phyloP scores from a whole-genome alignment of 73 alveolate species.

The Stentor coeruleus region DNA sequence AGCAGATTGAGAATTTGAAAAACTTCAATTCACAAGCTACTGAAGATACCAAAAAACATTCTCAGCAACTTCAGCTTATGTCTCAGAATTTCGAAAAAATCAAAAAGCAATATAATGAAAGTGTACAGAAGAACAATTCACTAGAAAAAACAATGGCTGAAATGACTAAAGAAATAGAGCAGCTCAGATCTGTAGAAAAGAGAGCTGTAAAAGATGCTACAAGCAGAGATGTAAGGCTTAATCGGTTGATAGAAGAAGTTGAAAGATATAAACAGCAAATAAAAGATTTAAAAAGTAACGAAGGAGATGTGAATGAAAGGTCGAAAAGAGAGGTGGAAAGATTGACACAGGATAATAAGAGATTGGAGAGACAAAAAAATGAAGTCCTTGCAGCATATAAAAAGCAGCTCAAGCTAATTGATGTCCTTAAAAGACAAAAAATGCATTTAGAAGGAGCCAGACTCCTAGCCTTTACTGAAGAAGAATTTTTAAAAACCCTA shows the following conservation, averaged over 20 bases:
- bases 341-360: conserved; percentile 79
- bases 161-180: conserved; percentile 57
- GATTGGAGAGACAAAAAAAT: conserved; percentile 83
- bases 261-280: conserved; percentile 71
- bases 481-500: conserved; percentile 65
- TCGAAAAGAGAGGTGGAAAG: conserved; percentile 78
- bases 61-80: conserved; percentile 49
- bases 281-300: conserved; percentile 70
- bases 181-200: conserved; percentile 67
- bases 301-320: conserved; percentile 57
- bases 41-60: conserved; percentile 48
- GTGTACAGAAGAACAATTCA: conserved; percentile 50
- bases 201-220: conserved; percentile 59
- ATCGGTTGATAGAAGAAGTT: conserved; percentile 78
- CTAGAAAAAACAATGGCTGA: conserved; percentile 60
- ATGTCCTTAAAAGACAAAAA: conserved; percentile 80
- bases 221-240: conserved; percentile 73
- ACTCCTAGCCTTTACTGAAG: conserved; percentile 84
- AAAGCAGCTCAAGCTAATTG: conserved; percentile 84
- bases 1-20: conserved; percentile 57
- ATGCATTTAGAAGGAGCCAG: conserved; percentile 91
- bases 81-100: conserved; percentile 50
- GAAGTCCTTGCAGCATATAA: conserved; percentile 84
- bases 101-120: conserved; percentile 49
- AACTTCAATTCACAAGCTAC: conserved; percentile 29